phyloP scores from a whole-genome alignment of 108 stramenopile genomes.

The Pseudonitzschia pungens region DNA sequence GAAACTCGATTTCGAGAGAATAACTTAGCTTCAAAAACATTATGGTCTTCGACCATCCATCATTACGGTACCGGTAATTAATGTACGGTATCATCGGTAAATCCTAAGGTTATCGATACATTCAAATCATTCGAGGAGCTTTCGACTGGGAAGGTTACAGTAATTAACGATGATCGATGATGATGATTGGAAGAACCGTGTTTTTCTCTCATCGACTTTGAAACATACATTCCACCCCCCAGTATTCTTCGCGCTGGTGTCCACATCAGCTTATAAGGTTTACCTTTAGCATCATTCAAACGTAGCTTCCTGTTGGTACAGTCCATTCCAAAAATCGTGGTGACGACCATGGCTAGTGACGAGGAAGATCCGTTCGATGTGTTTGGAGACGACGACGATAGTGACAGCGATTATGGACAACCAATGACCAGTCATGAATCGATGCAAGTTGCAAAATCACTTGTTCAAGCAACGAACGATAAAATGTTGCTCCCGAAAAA shows the following conservation, averaged over 20 bases:
- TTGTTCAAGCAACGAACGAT: constrained; percentile 29
- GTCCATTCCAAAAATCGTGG: not conserved
- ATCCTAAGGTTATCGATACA: no score
- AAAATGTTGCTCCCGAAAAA: constrained; percentile 1
- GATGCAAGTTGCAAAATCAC: constrained; percentile 18
- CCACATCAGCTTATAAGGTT: not conserved
- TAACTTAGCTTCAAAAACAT: no score
- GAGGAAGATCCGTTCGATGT: constrained; percentile 38
- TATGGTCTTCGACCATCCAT: no score
- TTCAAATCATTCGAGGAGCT: no score
- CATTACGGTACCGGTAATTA: no score
- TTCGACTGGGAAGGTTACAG: no score
- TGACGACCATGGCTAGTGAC: not conserved
- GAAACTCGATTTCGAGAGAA: no score
- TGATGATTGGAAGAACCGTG: no score
- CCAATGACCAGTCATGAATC: not conserved
- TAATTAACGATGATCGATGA: no score
- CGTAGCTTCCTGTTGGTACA: not conserved
- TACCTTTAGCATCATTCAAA: not conserved
- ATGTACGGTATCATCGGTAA: no score
- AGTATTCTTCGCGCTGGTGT: not conserved
- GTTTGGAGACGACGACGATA: constrained; percentile 30
- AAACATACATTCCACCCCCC: not conserved
- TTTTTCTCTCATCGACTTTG: not conserved
- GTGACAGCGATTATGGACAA: constrained; percentile 17